These are phyloP conservation scores for Dryas alaskensis DNA, from an alignment of 306 rosid genomes.

Conservation along the genomic window DNA sequence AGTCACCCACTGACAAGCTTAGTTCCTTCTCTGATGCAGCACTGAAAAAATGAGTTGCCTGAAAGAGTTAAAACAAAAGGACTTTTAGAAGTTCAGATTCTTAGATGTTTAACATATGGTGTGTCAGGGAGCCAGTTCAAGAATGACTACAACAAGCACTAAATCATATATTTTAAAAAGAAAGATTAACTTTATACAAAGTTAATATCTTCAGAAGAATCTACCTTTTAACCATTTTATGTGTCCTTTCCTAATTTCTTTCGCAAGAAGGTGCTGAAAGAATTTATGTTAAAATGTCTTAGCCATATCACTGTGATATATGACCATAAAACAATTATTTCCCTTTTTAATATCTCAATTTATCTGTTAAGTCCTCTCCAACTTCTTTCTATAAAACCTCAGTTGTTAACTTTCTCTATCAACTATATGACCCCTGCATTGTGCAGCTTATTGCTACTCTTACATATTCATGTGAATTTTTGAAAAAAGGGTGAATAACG, in stretches of 20 bases:
- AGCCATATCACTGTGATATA: background rate
- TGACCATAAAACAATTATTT: background rate
- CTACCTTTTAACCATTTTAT: background rate
- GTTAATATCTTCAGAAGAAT: background rate
- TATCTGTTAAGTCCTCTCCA: background rate
- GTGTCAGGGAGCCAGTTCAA: conserved; percentile 17
- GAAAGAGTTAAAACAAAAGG: conserved; percentile 27
- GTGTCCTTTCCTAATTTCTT: conserved; percentile 10
- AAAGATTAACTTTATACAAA: background rate
- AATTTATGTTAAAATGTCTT: background rate
- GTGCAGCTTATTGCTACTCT: background rate
- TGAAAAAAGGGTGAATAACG: background rate
- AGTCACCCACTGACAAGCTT: conserved; percentile 85
- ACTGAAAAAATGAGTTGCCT: conserved; percentile 74
- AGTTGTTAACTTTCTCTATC: background rate
- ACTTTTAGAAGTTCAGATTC: background rate
- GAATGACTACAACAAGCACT: background rate
- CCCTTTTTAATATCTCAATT: background rate
- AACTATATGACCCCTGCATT: background rate
- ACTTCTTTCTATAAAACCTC: background rate
- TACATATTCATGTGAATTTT: no score
- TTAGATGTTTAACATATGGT: background rate
- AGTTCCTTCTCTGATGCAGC: conserved; percentile 84
- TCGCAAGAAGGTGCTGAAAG: background rate
- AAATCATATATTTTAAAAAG: background rate